Evolutionary conservation across 2,329 filamentous ascomycete species (phyloP).

Genomic region (Alternaria brassicae): DNA sequence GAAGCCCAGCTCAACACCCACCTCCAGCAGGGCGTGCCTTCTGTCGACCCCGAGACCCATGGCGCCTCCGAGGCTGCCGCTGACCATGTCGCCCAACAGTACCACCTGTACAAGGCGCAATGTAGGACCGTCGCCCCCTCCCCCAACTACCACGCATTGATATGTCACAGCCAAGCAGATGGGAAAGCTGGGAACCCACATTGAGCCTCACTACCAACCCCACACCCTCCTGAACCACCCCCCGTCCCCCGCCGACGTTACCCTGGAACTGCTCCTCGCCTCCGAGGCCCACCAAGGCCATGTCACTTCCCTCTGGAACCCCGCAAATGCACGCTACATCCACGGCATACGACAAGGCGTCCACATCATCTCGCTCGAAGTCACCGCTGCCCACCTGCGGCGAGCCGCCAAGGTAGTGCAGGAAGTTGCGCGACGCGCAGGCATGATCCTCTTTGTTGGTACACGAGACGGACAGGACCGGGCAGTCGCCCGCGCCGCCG

Average conservation of each 20-base stretch:
- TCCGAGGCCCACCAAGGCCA: conserved; percentile 72
- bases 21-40: conserved; percentile 21
- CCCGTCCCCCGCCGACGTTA: conserved; percentile 78
- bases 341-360: conserved; percentile 86
- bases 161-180: conserved; percentile 43
- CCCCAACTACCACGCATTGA: conserved; percentile 12
- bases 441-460: conserved; percentile 88
- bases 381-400: conserved; percentile 86
- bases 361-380: conserved; percentile 92
- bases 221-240: conserved; percentile 73
- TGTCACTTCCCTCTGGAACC: conserved; percentile 90
- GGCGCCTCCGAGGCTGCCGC: conserved; percentile 19
- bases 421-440: conserved; percentile 81
- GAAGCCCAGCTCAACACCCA: conserved; percentile 46
- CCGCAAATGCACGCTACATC: conserved; percentile 91
- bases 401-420: conserved; percentile 91
- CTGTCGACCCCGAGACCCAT: conserved; percentile 31
- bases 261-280: conserved; percentile 79
- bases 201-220: conserved; percentile 67
- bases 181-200: conserved; percentile 48
- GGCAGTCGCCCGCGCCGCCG: conserved; percentile 80
- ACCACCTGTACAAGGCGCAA: conserved; percentile 53
- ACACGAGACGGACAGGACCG: conserved; percentile 82
- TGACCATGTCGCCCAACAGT: conserved; percentile 51
- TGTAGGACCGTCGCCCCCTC: conserved; percentile 25